These are phyloP conservation scores for Rhizopogon sp. DNA, from an alignment of 768 basidiomycete species.

Conservation along the genomic window DNA sequence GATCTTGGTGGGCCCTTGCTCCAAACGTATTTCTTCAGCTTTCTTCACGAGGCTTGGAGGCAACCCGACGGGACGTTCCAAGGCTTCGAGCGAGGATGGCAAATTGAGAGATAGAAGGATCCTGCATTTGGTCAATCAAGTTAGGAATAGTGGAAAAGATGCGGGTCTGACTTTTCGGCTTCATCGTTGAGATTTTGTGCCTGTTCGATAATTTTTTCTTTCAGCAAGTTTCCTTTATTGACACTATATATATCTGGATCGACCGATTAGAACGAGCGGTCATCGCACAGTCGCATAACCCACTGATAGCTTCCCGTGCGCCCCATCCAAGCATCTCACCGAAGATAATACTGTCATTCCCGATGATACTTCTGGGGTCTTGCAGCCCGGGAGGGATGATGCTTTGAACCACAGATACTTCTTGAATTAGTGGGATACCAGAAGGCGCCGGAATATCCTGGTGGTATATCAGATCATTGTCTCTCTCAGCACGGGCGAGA, in stretches of 20 bases:
- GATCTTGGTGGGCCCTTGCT: slow-evolving; percentile 71
- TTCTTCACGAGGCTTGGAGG: slow-evolving; percentile 85
- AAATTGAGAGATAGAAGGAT: slow-evolving; percentile 68
- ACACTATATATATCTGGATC: slow-evolving; percentile 79
- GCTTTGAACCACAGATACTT: slow-evolving; percentile 61
- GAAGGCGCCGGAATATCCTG: slow-evolving; percentile 74
- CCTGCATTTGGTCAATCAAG: slow-evolving; percentile 32
- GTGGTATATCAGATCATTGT: slow-evolving; percentile 96
- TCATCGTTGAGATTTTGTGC: slow-evolving; percentile 60
- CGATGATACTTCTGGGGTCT: slow-evolving; percentile 53
- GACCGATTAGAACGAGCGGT: background rate
- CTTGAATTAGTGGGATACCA: slow-evolving; percentile 58
- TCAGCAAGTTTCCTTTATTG: slow-evolving; percentile 63
- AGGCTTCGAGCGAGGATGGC: slow-evolving; percentile 81
- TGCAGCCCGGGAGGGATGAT: slow-evolving; percentile 49
- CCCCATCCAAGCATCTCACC: slow-evolving; percentile 79
- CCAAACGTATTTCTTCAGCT: slow-evolving; percentile 77
- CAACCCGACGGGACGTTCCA: slow-evolving; percentile 82
- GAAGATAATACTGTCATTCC: slow-evolving; percentile 59
- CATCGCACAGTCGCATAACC: slow-evolving; percentile 1
- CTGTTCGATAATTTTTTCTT: slow-evolving; percentile 58
- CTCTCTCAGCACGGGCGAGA: slow-evolving; percentile 69
- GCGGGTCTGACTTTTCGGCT: slow-evolving; percentile 49
- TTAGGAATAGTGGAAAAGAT: background rate
- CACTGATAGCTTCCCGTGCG: slow-evolving; percentile 84